Evolutionary conservation across 2,329 filamentous ascomycete species (phyloP).

Genomic region (Alternaria gansuensis): DNA sequence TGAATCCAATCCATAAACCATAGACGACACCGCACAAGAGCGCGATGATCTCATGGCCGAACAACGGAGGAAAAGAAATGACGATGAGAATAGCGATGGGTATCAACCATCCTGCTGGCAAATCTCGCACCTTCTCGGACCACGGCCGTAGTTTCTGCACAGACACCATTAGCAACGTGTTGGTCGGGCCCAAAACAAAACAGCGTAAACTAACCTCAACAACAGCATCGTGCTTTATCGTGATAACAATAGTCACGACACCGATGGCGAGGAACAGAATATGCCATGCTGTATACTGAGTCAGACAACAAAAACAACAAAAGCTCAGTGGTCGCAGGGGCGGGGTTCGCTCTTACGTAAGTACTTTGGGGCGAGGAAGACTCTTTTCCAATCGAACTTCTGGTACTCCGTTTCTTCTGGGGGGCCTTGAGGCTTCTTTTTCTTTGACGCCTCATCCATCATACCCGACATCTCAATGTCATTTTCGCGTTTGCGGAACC

Average conservation of each 20-base stretch:
- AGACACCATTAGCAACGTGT: constrained; percentile 19
- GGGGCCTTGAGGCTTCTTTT: constrained; percentile 24
- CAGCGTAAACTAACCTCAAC: constrained; percentile 36
- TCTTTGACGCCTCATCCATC: constrained; percentile 26
- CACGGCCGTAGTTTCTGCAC: constrained; percentile 46
- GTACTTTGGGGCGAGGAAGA: constrained; percentile 48
- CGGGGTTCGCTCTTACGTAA: constrained; percentile 38
- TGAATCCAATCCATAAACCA: constrained; percentile 49
- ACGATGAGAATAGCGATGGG: constrained; percentile 47
- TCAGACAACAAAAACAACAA: constrained; percentile 15
- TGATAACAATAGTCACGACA: constrained; percentile 41
- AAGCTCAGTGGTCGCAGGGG: not conserved
- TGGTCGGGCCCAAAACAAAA: not conserved
- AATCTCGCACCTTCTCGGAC: constrained; percentile 47
- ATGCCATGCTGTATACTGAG: constrained; percentile 40
- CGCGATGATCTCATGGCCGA: constrained; percentile 48
- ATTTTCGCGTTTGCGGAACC: constrained; percentile 35
- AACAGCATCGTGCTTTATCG: constrained; percentile 44
- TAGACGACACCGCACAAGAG: constrained; percentile 49
- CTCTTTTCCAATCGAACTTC: constrained; percentile 47
- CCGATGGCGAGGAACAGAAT: constrained; percentile 41
- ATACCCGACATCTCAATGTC: constrained; percentile 47
- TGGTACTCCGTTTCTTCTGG: constrained; percentile 47
- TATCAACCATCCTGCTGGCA: constrained; percentile 50
- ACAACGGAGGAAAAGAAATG: constrained; percentile 49